Percentiles rank a stretch among this genome's conserved stretches.
phyloP scores from a whole-genome alignment of 2,329 filamentous ascomycete species.

The Aureobasidium sp. region DNA sequence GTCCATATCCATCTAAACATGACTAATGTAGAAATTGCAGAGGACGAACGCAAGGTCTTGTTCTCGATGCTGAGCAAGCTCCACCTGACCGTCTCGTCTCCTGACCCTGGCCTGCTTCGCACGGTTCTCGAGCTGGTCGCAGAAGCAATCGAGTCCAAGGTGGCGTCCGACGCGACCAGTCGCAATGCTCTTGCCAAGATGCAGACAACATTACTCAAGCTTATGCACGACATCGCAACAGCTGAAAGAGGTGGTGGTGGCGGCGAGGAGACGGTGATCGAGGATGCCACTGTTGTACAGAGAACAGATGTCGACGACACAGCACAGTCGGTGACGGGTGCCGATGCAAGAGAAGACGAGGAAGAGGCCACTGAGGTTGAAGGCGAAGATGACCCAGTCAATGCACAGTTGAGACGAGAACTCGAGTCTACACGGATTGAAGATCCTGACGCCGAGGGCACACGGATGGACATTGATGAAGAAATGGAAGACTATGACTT shows the following conservation, averaged over 20 bases:
- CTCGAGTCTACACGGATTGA: conserved; percentile 17
- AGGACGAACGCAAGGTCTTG: conserved; percentile 80
- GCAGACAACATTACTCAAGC: conserved; percentile 44
- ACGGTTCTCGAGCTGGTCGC: conserved; percentile 40
- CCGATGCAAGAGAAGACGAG: conserved; percentile 1
- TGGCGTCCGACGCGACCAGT: conserved; percentile 46
- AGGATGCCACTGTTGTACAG: conserved; percentile 7
- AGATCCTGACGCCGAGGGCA: conserved; percentile 16
- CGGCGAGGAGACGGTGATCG: conserved; percentile 26
- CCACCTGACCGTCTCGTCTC: conserved; percentile 52
- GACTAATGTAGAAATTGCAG: conserved; percentile 38
- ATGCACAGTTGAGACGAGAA: conserved; percentile 17
- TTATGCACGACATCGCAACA: conserved; percentile 39
- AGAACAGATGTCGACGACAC: conserved; percentile 4
- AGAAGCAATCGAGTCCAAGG: conserved; percentile 42
- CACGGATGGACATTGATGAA: conserved; percentile 17
- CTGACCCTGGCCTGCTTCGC: conserved; percentile 26
- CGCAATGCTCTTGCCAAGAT: conserved; percentile 51
- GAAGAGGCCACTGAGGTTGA: conserved; percentile 10
- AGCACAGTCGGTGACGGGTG: conserved; percentile 6
- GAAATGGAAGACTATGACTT: conserved; percentile 17
- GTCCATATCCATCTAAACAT: neutral
- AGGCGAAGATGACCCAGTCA: conserved; percentile 17
- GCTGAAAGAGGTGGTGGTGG: conserved; percentile 28
- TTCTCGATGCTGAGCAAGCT: conserved; percentile 75